phyloP scores from a whole-genome alignment of 2,329 filamentous ascomycete genomes.

The Sphaceloma murrayae region DNA sequence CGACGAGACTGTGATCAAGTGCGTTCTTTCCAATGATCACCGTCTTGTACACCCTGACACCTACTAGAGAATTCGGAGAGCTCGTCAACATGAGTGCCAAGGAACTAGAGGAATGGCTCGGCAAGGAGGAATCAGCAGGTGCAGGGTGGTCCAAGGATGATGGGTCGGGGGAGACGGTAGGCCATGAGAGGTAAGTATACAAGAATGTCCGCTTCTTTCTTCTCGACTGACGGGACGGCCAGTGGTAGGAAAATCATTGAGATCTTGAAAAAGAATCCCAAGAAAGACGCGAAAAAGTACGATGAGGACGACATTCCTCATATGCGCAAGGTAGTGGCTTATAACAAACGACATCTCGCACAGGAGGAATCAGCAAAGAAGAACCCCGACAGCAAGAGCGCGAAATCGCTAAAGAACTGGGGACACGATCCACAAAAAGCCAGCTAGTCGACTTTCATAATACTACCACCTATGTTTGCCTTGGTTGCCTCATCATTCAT shows the following conservation, averaged over 20 bases:
- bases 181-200: constrained; percentile 45
- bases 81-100: constrained; percentile 56
- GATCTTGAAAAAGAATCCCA: constrained; percentile 53
- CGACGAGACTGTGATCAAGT: constrained; percentile 43
- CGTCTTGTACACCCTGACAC: too few species aligned
- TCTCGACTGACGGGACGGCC: background rate
- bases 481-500: too few species aligned
- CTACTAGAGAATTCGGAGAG: constrained; percentile 54
- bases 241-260: constrained; percentile 55
- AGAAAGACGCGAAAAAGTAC: constrained; percentile 49
- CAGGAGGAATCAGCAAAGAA: constrained; percentile 52
- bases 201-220: background rate
- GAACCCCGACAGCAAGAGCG: constrained; percentile 46
- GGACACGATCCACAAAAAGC: constrained; percentile 31
- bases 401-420: constrained; percentile 55
- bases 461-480: too few species aligned
- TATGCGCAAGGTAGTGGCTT: constrained; percentile 46
- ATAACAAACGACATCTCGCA: constrained; percentile 57
- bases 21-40: constrained; percentile 17
- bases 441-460: too few species aligned
- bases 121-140: constrained; percentile 46
- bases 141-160: constrained; percentile 53
- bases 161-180: constrained; percentile 51
- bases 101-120: constrained; percentile 54
- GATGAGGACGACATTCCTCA: constrained; percentile 46